A percentile compares a stretch with the other conserved stretches of the same genome.
These are phyloP conservation scores for Fonsecaea pedrosoi DNA, from an alignment of 2,329 filamentous ascomycete genomes.

Conservation along the genomic window DNA sequence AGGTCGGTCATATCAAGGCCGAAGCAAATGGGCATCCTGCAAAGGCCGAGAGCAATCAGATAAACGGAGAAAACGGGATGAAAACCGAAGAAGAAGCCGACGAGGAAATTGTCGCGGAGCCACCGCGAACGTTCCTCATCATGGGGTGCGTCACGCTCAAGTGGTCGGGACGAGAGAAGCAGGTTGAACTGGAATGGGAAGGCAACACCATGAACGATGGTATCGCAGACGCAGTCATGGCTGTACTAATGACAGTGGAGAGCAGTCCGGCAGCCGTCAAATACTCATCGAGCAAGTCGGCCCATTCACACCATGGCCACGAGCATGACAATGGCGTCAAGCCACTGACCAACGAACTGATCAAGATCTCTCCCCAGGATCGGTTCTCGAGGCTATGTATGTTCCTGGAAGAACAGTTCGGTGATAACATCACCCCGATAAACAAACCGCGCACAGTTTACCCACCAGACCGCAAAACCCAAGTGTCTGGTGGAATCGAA, in stretches of 20 bases:
- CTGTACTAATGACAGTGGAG: conserved; percentile 88
- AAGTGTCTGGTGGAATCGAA: conserved; percentile 35
- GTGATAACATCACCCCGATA: conserved; percentile 82
- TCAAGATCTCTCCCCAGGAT: conserved; percentile 73
- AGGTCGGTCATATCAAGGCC: conserved; percentile 43
- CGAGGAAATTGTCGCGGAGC: conserved; percentile 51
- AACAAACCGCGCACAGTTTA: conserved; percentile 62
- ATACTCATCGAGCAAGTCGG: conserved; percentile 61
- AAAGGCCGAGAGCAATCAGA: conserved; percentile 40
- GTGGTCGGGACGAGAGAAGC: conserved; percentile 72
- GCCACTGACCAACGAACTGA: conserved; percentile 70
- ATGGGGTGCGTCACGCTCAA: conserved; percentile 92
- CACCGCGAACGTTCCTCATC: conserved; percentile 63
- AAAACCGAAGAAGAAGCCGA: conserved; percentile 48
- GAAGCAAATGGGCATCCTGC: conserved; percentile 38
- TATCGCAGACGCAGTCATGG: conserved; percentile 96
- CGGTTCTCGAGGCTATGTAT: conserved; percentile 85
- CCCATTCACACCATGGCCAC: conserved; percentile 57
- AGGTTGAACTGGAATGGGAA: conserved; percentile 94
- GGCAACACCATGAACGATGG: conserved; percentile 97
- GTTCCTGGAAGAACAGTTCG: conserved; percentile 97
- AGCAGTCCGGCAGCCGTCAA: conserved; percentile 94
- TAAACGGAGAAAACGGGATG: conserved; percentile 49
- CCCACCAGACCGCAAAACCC: conserved; percentile 43
- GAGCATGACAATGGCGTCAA: conserved; percentile 38